Percentiles rank a stretch among this genome's conserved stretches.
phyloP scores from a whole-genome alignment of 768 basidiomycete genomes.

The Termitomyces sp. region DNA sequence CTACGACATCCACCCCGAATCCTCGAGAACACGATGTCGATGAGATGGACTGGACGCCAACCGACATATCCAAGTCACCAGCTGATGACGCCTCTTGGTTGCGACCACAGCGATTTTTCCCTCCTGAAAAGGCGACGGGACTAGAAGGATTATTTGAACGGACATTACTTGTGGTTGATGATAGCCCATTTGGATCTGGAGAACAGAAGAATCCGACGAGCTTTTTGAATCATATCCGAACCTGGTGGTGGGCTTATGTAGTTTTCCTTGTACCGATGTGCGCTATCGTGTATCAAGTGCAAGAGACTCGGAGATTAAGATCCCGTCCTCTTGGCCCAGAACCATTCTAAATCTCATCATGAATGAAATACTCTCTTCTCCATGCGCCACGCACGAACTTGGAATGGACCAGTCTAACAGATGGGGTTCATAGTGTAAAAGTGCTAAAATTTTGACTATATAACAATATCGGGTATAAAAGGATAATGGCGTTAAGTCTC shows the following conservation, averaged over 20 bases:
- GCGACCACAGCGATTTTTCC: conserved; percentile 72
- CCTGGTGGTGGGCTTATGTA: conserved; percentile 35
- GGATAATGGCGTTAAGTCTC: conserved; percentile 1
- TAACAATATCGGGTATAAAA: conserved; percentile 12
- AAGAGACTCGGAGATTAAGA: conserved; percentile 14
- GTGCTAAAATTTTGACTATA: not conserved
- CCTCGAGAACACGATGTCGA: conserved; percentile 34
- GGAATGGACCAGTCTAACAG: not conserved
- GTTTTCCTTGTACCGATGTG: conserved; percentile 27
- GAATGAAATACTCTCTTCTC: not conserved
- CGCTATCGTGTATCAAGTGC: conserved; percentile 24
- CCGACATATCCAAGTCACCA: conserved; percentile 28
- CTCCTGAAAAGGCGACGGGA: conserved; percentile 76
- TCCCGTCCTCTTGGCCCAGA: conserved; percentile 4
- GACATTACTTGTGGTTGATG: conserved; percentile 53
- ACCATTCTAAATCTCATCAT: conserved; percentile 8
- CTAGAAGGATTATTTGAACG: conserved; percentile 67
- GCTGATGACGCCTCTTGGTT: conserved; percentile 47
- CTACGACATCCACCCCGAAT: conserved; percentile 22
- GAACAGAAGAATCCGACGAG: conserved; percentile 1
- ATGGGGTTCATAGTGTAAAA: not conserved
- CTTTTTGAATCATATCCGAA: conserved; percentile 22
- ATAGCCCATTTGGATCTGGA: conserved; percentile 18
- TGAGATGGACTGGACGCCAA: conserved; percentile 67
- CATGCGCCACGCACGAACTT: not conserved